phyloP scores from a whole-genome alignment of 805 yeast genomes.

The Wickerhamia fluorescens region DNA sequence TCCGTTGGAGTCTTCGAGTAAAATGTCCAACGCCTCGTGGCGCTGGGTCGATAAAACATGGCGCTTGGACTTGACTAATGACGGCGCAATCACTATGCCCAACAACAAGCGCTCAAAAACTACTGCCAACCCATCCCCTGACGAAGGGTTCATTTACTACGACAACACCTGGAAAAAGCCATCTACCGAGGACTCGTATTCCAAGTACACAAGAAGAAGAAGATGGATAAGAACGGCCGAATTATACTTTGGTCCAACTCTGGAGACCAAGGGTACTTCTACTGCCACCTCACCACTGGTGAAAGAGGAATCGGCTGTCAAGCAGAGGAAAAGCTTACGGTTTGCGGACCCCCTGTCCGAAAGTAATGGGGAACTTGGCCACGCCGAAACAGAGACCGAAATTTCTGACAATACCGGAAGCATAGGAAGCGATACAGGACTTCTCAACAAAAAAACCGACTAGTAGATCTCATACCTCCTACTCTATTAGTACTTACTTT shows the following conservation, averaged over 20 bases:
- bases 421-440: no score
- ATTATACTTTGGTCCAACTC: conserved; percentile 36
- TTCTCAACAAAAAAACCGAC: no score
- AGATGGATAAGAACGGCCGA: conserved; percentile 96
- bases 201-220: conserved; percentile 89
- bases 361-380: no score
- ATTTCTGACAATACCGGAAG: neutral
- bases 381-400: no score
- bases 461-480: no score
- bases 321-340: conserved; percentile 36
- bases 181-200: conserved; percentile 76
- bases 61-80: conserved; percentile 84
- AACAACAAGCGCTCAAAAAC: conserved; percentile 49
- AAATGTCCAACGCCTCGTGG: conserved; percentile 73
- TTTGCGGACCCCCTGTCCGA: conserved; percentile 38
- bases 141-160: conserved; percentile 82
- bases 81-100: conserved; percentile 71
- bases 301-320: conserved; percentile 4
- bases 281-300: conserved; percentile 1
- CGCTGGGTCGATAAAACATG: conserved; percentile 92
- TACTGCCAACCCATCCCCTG: conserved; percentile 64
- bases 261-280: neutral
- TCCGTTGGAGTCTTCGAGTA: conserved; percentile 18
- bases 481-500: no score
- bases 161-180: conserved; percentile 96